These are phyloP conservation scores for Eucalyptus globulus DNA, from an alignment of 345 rosid species.

Conservation along the genomic window DNA sequence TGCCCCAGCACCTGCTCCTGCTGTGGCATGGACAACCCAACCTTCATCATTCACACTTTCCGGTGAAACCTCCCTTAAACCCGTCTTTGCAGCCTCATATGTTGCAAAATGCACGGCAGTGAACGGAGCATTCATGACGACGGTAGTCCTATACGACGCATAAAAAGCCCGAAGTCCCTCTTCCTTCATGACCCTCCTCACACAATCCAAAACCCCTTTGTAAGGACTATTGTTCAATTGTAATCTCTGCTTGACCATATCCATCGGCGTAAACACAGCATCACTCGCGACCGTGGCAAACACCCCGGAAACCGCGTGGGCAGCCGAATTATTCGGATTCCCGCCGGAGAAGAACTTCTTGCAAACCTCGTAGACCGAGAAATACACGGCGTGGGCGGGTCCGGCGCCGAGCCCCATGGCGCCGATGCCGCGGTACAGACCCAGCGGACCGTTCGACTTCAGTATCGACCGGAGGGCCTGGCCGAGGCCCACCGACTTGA, in stretches of 20 bases:
- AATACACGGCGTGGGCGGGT: conserved; percentile 98
- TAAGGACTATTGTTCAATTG: conserved; percentile 49
- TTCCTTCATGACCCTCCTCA: conserved; percentile 55
- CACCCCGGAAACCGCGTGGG: conserved; percentile 84
- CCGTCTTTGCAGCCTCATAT: conserved; percentile 85
- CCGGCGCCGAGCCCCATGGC: conserved; percentile 99
- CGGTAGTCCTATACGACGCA: conserved; percentile 92
- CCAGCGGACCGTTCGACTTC: conserved; percentile 55
- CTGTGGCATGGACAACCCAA: conserved; percentile 81
- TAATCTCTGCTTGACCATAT: conserved; percentile 95
- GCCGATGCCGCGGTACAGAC: conserved; percentile 81
- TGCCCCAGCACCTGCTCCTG: conserved; percentile 96
- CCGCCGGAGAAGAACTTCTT: conserved; percentile 61
- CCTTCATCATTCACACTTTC: conserved; percentile 57
- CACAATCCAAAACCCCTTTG: conserved; percentile 74
- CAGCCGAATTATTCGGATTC: conserved; percentile 61
- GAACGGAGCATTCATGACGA: conserved; percentile 93
- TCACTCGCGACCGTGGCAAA: conserved; percentile 91
- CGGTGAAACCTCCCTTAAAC: conserved; percentile 62
- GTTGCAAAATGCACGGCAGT: conserved; percentile 88
- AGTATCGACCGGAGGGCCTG: conserved; percentile 74
- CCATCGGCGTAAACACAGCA: conserved; percentile 95
- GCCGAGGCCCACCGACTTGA: conserved; percentile 60
- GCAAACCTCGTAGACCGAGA: conserved; percentile 74
- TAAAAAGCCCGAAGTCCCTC: conserved; percentile 86